Evolutionary conservation across 1,284 basidiomycete species (phyloP).

Genomic region (Ceratobasidium papillatum): DNA sequence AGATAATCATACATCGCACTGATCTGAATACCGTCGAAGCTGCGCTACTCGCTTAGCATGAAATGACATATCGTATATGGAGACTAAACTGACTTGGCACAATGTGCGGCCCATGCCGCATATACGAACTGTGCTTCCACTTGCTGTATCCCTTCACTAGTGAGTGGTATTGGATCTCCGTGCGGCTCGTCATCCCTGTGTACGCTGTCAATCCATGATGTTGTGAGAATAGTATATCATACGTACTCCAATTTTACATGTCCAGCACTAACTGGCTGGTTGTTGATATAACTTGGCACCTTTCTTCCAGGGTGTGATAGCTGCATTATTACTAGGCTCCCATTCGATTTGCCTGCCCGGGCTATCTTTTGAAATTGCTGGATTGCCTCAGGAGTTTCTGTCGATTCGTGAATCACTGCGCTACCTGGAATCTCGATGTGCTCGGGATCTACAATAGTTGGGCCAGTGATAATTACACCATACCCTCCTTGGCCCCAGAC

Average conservation of each 20-base stretch:
- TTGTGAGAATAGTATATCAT: not conserved
- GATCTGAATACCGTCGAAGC: conserved; percentile 51
- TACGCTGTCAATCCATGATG: not conserved
- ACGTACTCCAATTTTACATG: conserved; percentile 45
- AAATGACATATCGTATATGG: conserved; percentile 29
- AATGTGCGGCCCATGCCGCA: conserved; percentile 50
- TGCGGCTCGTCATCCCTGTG: conserved; percentile 43
- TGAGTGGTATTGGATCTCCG: conserved; percentile 47
- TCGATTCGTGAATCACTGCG: conserved; percentile 35
- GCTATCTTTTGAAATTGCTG: conserved; percentile 51
- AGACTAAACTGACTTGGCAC: conserved; percentile 50
- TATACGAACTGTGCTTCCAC: conserved; percentile 49
- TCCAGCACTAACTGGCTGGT: conserved; percentile 50
- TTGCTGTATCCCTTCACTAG: conserved; percentile 49
- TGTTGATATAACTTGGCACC: conserved; percentile 47
- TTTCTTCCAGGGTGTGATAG: conserved; percentile 55
- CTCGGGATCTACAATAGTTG: conserved; percentile 1
- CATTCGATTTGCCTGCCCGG: conserved; percentile 53
- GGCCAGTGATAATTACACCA: conserved; percentile 4
- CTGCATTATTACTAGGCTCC: conserved; percentile 55
- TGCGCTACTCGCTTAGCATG: not conserved
- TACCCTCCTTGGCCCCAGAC: conserved; percentile 11
- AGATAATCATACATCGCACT: conserved; percentile 51
- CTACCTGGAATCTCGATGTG: conserved; percentile 41
- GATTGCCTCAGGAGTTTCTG: conserved; percentile 48